Evolutionary conservation across 2,329 filamentous ascomycete genomes (phyloP).

Genomic region (Paramyrothecium roridum): DNA sequence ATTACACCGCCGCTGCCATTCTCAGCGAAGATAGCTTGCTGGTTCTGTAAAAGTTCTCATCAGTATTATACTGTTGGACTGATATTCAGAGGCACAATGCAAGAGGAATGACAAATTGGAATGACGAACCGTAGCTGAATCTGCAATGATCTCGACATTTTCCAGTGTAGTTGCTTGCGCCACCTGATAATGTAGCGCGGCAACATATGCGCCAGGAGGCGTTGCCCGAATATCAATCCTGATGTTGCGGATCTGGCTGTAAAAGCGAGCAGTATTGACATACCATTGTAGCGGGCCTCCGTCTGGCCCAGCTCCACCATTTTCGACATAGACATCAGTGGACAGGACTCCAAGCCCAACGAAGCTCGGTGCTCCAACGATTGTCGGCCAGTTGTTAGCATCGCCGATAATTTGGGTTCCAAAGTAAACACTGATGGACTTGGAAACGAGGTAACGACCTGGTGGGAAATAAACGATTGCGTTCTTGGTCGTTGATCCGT

Average conservation of each 20-base stretch:
- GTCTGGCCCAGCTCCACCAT: constrained; percentile 1
- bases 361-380: constrained; percentile 51
- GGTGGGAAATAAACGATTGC: constrained; percentile 17
- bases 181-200: constrained; percentile 60
- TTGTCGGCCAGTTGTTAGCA: constrained; percentile 49
- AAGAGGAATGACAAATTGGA: not conserved
- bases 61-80: too few relatives aligned
- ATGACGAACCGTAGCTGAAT: not conserved
- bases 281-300: not conserved
- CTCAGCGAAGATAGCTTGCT: constrained; percentile 18
- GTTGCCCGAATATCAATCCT: constrained; percentile 34
- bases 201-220: constrained; percentile 35
- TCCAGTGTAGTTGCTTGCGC: constrained; percentile 51
- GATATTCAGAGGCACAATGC: too few relatives aligned
- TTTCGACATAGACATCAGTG: constrained; percentile 30
- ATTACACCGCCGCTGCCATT: constrained; percentile 36
- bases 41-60: constrained; percentile 3
- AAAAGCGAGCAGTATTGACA: constrained; percentile 53
- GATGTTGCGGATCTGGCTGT: constrained; percentile 62
- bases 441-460: constrained; percentile 12
- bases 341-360: constrained; percentile 51
- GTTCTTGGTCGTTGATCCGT: constrained; percentile 7
- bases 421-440: constrained; percentile 8
- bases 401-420: not conserved
- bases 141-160: constrained; percentile 38